Evolutionary conservation across 2,329 filamentous ascomycete genomes (phyloP).

Genomic region (Colletotrichum incanum): DNA sequence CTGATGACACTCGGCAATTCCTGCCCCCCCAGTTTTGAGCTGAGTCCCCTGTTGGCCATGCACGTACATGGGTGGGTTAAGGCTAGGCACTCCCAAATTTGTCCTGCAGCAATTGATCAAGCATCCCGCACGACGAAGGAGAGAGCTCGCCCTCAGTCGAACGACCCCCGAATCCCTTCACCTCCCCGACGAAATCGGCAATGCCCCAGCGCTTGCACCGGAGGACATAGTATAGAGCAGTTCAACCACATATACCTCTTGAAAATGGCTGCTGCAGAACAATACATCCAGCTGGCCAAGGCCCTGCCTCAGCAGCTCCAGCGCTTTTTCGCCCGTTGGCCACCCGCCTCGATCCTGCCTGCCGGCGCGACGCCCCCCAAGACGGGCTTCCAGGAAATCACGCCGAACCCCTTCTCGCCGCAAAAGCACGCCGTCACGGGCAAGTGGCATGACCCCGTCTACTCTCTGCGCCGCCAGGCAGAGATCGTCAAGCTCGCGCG

Average conservation of each 20-base stretch:
- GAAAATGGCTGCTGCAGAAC: slow-evolving; percentile 40
- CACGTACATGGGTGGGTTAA: slow-evolving; percentile 39
- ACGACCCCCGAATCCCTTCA: not conserved
- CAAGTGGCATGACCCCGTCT: slow-evolving; percentile 86
- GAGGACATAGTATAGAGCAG: slow-evolving; percentile 22
- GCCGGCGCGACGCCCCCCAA: slow-evolving; percentile 58
- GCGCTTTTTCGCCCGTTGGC: slow-evolving; percentile 92
- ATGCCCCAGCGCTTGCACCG: not conserved
- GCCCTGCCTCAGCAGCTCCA: slow-evolving; percentile 83
- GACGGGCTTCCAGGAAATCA: slow-evolving; percentile 69
- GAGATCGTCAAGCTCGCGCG: slow-evolving; percentile 90
- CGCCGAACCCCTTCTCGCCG: slow-evolving; percentile 86
- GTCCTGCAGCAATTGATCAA: slow-evolving; percentile 23
- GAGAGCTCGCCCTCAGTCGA: slow-evolving; percentile 15
- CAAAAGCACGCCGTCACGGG: slow-evolving; percentile 85
- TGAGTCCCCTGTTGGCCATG: slow-evolving; percentile 32
- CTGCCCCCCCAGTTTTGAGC: slow-evolving; percentile 22
- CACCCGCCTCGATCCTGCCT: slow-evolving; percentile 76
- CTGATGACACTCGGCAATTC: slow-evolving; percentile 19
- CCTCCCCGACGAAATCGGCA: slow-evolving; percentile 15
- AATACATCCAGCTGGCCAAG: slow-evolving; percentile 74
- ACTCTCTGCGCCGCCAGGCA: slow-evolving; percentile 89
- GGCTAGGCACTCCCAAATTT: slow-evolving; percentile 40
- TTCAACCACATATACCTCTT: not conserved
- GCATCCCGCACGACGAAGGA: slow-evolving; percentile 11